phyloP scores from a whole-genome alignment of 176 grass and related monocot genomes.

The Carex parvula region DNA sequence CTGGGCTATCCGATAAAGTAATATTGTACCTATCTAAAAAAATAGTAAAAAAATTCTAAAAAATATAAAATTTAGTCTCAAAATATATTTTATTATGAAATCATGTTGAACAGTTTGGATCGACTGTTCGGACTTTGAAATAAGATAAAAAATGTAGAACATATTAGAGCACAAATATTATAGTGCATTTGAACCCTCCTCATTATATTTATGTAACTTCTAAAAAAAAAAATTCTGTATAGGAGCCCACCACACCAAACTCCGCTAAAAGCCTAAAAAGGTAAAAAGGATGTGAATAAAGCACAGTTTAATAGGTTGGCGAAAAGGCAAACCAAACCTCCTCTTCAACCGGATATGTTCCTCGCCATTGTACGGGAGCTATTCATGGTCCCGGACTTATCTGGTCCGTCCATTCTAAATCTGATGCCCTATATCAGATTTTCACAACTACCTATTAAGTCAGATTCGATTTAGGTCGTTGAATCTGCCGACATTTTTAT shows the following conservation, averaged over 20 bases:
- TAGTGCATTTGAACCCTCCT: too few species aligned
- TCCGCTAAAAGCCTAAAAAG: not conserved
- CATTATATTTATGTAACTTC: too few species aligned
- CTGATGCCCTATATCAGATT: not conserved
- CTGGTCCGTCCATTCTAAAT: not conserved
- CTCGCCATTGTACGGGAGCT: not conserved
- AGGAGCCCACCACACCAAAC: not conserved
- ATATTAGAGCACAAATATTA: too few species aligned
- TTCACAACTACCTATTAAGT: not conserved
- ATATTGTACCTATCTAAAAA: too few species aligned
- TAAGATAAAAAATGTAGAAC: too few species aligned
- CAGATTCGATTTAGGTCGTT: not conserved
- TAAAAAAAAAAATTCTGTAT: too few species aligned
- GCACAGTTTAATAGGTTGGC: constrained; percentile 18
- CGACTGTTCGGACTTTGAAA: too few species aligned
- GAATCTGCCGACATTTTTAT: not conserved
- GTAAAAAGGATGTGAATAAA: not conserved
- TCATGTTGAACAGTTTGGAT: too few species aligned
- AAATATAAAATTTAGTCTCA: too few species aligned
- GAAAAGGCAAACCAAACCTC: constrained; percentile 24
- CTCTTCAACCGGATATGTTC: not conserved
- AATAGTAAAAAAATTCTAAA: too few species aligned
- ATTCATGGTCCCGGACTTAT: not conserved
- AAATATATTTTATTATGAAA: too few species aligned
- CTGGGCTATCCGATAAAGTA: too few species aligned